phyloP scores from a whole-genome alignment of 2,329 filamentous ascomycete species.

The Phialophora chinensis region DNA sequence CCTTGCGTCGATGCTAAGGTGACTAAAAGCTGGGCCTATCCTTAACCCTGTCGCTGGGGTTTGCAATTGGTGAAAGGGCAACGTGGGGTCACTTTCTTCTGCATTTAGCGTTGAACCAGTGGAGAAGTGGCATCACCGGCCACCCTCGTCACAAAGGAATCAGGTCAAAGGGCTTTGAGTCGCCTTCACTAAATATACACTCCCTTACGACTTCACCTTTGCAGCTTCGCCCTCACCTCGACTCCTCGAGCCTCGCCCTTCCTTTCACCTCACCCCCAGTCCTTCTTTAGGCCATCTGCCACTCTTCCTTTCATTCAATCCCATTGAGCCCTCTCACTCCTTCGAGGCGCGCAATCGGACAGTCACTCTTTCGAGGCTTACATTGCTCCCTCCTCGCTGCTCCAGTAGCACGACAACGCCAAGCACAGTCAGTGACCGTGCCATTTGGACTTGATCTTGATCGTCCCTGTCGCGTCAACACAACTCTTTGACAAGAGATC shows the following conservation, averaged over 20 bases:
- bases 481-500: conserved; percentile 35
- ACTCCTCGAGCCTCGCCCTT: conserved; percentile 11
- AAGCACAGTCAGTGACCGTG: conserved; percentile 37
- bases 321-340: conserved; percentile 33
- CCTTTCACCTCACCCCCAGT: conserved; percentile 23
- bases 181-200: conserved; percentile 15
- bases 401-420: conserved; percentile 14
- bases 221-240: conserved; percentile 14
- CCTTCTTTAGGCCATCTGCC: conserved; percentile 29
- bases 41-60: conserved; percentile 9
- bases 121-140: conserved; percentile 1
- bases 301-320: conserved; percentile 26
- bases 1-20: conserved; percentile 7
- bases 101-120: conserved; percentile 9
- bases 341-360: conserved; percentile 30
- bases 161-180: conserved; percentile 1
- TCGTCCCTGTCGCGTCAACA: conserved; percentile 28
- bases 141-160: conserved; percentile 15
- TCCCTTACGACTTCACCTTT: conserved; percentile 7
- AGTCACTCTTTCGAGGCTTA: conserved; percentile 28
- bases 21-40: conserved; percentile 1
- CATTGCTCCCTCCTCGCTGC: conserved; percentile 1
- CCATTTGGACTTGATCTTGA: conserved; percentile 17
- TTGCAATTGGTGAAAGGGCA: conserved; percentile 17
- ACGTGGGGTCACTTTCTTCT: conserved; percentile 19